Evolutionary conservation across 2,329 filamentous ascomycete genomes (phyloP).

Genomic region (Penicillium sp.): DNA sequence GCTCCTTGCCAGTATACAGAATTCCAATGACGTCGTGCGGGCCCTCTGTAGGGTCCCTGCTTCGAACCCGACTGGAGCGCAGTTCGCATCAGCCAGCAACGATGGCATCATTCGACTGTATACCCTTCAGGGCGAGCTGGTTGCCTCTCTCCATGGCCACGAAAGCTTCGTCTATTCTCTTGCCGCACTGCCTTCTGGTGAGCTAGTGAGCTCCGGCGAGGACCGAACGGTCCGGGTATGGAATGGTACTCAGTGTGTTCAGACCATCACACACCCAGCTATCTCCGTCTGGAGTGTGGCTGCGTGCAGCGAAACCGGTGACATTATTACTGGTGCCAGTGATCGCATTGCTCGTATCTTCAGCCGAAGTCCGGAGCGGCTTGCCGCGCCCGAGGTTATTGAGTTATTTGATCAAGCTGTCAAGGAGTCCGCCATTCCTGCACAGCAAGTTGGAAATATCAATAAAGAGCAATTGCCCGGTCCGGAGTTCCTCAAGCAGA

Average conservation of each 20-base stretch:
- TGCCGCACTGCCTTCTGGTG: conserved; percentile 72
- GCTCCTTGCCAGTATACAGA: conserved; percentile 63
- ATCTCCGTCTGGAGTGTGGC: conserved; percentile 95
- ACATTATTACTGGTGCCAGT: conserved; percentile 91
- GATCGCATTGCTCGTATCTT: conserved; percentile 85
- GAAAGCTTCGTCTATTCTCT: conserved; percentile 94
- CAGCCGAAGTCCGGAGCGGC: conserved; percentile 66
- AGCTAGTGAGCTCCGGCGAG: conserved; percentile 87
- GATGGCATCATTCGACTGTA: conserved; percentile 86
- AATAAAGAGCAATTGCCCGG: conserved; percentile 92
- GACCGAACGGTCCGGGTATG: conserved; percentile 92
- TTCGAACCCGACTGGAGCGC: conserved; percentile 74
- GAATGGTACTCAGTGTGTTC: conserved; percentile 77
- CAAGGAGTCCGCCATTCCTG: conserved; percentile 78
- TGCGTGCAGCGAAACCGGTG: conserved; percentile 76
- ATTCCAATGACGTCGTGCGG: conserved; percentile 78
- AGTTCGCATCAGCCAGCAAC: conserved; percentile 94
- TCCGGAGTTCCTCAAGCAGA: conserved; percentile 77
- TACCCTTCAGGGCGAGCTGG: conserved; percentile 73
- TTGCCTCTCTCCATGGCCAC: conserved; percentile 79
- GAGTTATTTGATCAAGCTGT: conserved; percentile 78
- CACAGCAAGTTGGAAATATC: conserved; percentile 77
- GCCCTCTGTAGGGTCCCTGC: conserved; percentile 79
- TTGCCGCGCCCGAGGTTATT: conserved; percentile 67
- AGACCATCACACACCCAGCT: conserved; percentile 95